Base-by-base conservation (phyloP, 164 flowering plant genomes). In the Piper betle region DNA sequence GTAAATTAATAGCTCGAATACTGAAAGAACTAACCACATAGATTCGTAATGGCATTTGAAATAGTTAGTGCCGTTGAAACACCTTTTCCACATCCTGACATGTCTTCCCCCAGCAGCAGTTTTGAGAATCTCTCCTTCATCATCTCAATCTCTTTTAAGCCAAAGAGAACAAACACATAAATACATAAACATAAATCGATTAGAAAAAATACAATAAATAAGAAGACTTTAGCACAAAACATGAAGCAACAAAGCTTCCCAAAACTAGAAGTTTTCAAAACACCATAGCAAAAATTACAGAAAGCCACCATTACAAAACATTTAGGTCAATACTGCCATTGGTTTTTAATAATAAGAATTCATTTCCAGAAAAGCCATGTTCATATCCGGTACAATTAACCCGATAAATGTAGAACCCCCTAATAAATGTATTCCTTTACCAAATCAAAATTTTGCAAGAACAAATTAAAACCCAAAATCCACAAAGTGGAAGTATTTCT, bases 41-140 rank as follows among this genome's bases (percentile, higher is more conserved):
- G 83, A 69, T 91, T 91, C 13, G 97, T 91, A 65, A 88, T 82
- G 67, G 96, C 86, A 76, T 91, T 91, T 2, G 97, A 88, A 69
- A 91, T 79, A 6, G 96, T 91, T 78, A 86, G 62, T 25, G 97
- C 87, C 4, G 94, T 69, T 65, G 79, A 85, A 62, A 88, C 97
- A 39, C 97, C 97, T 79, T 86, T 85, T 1, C 97, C 97, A 66
- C 83, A 81, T 7, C 97, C 96, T 37, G 97, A 91, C 97, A 91
- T 91, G 69, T 91, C 97, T 73, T 91, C 97, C n/a, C 97, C 97
- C 55, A 91, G 90, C 76, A 91, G 66, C 78, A 91, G 67, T 62
- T 91, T 91, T n/a, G 91, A 74, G 75, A 84, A 88, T 48, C 94
- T 80, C 74, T 91, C 97, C 73, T 84, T 91, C 97, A 91, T 85